Base-by-base conservation (phyloP, 805 yeast genomes). In the Ogataea dorogensis region DNA sequence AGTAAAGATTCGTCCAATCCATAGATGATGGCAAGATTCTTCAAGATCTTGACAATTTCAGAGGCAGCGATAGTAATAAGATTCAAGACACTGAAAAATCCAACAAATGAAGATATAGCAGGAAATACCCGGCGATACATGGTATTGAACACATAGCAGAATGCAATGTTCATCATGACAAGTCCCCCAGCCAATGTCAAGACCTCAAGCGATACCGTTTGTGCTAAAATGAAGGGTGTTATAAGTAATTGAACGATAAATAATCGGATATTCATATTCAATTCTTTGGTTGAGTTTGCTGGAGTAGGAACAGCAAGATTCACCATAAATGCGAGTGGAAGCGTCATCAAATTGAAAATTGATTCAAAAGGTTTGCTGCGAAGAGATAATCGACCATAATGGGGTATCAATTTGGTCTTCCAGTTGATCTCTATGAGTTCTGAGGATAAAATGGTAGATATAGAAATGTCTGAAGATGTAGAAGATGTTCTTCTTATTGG, bases 21-120 rank as follows among this genome's bases (percentile, higher is more conserved):
- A 51, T 70, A 63, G 16, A 74, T 57, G 5, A 64, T 40, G 1
- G 77, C 80, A 20, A 67, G 47, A 43, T 71, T 71, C 41, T 70
- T 70, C 24, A 75, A 34, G 2, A 62, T 28, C 9, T 22, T 36
- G 17, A 64, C 57, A 5, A 63, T 42, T 9, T 52, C 52, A 3
- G 55, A 40, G 1, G 68, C 62, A 7, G 56, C 32, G 2, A 37
- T n/a, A 3, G 65, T 53, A 12, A 63, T 57, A 24, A 57, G 42
- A 14, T 47, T 44, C 23, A 64, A 42, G 6, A 57, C 60, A 10
- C 40, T 35, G 3, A 49, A 17, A 28, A 63, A 63, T 2, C 67
- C 65, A 18, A 57, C 40, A 6, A 53, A 6, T 8, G 63, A 32
- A 6, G 61, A 39, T 1, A 54, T 2, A 5, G 44, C 41, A 7